These are phyloP conservation scores for Colletotrichum euphorbiae DNA, from an alignment of 2,329 filamentous ascomycete genomes.

Conservation along the genomic window DNA sequence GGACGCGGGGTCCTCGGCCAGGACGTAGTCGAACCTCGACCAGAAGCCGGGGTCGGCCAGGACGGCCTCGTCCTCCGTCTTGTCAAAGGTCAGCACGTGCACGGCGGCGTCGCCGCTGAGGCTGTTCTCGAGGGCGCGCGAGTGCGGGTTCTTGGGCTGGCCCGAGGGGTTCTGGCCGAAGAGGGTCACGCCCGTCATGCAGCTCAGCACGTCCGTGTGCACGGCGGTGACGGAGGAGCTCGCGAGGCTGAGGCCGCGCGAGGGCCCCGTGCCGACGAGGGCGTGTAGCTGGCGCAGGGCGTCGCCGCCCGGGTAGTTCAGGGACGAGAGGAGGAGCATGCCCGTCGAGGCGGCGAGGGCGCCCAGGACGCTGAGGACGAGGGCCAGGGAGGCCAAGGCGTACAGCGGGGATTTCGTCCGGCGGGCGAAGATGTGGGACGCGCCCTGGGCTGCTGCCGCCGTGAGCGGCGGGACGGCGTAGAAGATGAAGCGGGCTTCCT, in stretches of 20 bases:
- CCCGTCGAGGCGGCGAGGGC: slow-evolving; percentile 71
- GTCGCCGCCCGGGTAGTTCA: slow-evolving; percentile 94
- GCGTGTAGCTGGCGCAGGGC: slow-evolving; percentile 71
- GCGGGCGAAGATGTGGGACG: slow-evolving; percentile 76
- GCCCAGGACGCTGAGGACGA: slow-evolving; percentile 70
- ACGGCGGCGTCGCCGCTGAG: slow-evolving; percentile 36
- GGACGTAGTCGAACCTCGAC: slow-evolving; percentile 71
- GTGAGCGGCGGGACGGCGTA: slow-evolving; percentile 87
- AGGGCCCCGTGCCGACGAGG: slow-evolving; percentile 47
- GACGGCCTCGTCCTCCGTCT: slow-evolving; percentile 65
- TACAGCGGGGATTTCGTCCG: slow-evolving; percentile 71
- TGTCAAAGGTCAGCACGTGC: slow-evolving; percentile 64
- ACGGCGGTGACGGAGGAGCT: slow-evolving; percentile 54
- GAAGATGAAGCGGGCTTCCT: slow-evolving; percentile 95
- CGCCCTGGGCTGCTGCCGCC: slow-evolving; percentile 78
- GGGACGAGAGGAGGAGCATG: slow-evolving; percentile 82
- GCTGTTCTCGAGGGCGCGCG: slow-evolving; percentile 38
- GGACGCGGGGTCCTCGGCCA: slow-evolving; percentile 64
- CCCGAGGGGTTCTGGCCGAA: slow-evolving; percentile 65
- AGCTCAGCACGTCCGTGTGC: slow-evolving; percentile 72
- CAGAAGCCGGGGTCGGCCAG: slow-evolving; percentile 67
- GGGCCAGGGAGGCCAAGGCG: slow-evolving; percentile 60
- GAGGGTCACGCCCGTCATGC: slow-evolving; percentile 78
- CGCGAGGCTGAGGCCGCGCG: slow-evolving; percentile 39
- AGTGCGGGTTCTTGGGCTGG: slow-evolving; percentile 49